Evolutionary conservation across 345 rosid genomes (phyloP), one percentile per base, ranked within the genome.

Genomic region (Eucalyptus polybractea): DNA sequence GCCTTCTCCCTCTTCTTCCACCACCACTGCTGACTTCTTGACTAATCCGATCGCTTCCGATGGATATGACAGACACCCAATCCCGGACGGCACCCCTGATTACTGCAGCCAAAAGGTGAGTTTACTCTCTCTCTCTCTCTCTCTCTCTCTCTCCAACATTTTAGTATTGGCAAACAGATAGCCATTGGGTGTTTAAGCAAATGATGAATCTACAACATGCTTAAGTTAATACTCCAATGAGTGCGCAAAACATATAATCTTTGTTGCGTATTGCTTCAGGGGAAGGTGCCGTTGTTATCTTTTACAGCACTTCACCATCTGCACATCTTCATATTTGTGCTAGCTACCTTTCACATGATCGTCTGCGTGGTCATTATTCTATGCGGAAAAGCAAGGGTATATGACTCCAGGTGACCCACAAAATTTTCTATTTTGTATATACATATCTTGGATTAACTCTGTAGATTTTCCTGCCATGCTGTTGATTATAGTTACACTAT

Each of bases 271-370:
- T 4, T 21, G 87, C 89, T 90, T n/a, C 97, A 97, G 97, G 98
- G 95, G 76, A 93, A 93, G 89, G 95, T 89, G 10, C 93, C 97
- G 37, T 86, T 97, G 69, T 90, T 97, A 91, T 95, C 97, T 4
- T 10, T 90, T 24, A 93, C 94, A 42, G 98, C 99, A 10, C 86
- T 97, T 65, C 98, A 97, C 69, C 97, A 96, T 92, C 97, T 97
- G 88, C 98, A 97, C 69, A 94, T 95, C 89, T 95, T 97, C 89
- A 97, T 96, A 91, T 97, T 97, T 49, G 97, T 94, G 31, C 94
- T 96, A 67, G 99, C 98, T 3, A 92, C 90, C 54, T 91, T 93
- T 1, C 99, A 96, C 76, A 95, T 97, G 53, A 88, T 92, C 29
- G 92, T 96, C 92, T 95, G 97, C 87, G 98, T 93, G 89, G 91